Conservation (phyloP, 2,329 filamentous ascomycete genomes). For the Endocalyx cinctus region DNA sequence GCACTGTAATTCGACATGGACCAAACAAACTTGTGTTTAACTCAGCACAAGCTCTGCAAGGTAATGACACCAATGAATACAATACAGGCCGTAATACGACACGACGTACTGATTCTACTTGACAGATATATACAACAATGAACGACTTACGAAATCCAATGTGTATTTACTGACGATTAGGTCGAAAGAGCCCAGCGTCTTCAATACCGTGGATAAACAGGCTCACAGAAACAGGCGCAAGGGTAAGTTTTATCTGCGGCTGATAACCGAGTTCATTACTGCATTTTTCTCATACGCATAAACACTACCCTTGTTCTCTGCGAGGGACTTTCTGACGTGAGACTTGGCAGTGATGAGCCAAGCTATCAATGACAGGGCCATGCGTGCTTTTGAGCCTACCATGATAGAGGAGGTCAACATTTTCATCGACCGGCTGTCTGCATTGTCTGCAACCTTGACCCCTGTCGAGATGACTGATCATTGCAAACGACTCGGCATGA, state of each 20-base stretch:
- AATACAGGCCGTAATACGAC: not conserved
- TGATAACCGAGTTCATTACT: too few species aligned
- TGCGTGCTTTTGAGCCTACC: constrained; percentile 9
- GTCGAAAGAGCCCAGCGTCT: constrained; percentile 2
- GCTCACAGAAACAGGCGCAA: constrained; percentile 7
- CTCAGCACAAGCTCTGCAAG: constrained; percentile 2
- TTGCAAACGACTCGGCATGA: constrained; percentile 6
- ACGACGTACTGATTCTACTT: not conserved
- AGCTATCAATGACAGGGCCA: constrained; percentile 5
- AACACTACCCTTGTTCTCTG: too few species aligned
- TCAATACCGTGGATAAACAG: constrained; percentile 6
- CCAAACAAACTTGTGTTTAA: constrained; percentile 7
- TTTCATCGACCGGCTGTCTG: constrained; percentile 4
- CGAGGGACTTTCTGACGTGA: too few species aligned
- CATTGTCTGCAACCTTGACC: not conserved
- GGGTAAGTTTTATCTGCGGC: too few species aligned
- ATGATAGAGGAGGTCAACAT: constrained; percentile 10
- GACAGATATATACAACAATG: constrained; percentile 9
- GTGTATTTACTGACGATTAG: constrained; percentile 2
- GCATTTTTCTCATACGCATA: too few species aligned
- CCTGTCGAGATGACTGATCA: constrained; percentile 5
- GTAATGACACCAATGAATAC: not conserved
- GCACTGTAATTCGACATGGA: not conserved
- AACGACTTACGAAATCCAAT: constrained; percentile 7
- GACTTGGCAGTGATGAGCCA: constrained; percentile 9